Percentiles rank a stretch among this genome's conserved stretches.
Conservation (phyloP, 495 filamentous ascomycete genomes). For the Aspergillus heteromorphus region DNA sequence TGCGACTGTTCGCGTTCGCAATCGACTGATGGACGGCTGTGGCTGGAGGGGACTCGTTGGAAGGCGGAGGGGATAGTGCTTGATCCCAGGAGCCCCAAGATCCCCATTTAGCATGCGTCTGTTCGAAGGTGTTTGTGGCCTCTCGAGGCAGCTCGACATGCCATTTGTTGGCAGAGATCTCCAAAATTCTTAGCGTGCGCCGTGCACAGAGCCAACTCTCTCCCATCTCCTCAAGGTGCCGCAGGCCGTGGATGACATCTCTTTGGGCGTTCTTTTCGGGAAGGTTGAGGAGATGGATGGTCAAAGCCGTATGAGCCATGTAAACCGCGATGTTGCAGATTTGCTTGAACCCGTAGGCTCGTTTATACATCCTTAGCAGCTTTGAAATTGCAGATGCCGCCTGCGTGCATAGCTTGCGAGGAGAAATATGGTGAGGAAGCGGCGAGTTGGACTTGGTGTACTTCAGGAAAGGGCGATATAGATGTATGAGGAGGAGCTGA, state of each 20-base stretch:
- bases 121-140: conserved; percentile 64
- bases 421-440: conserved; percentile 81
- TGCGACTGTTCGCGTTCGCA: conserved; percentile 14
- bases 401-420: conserved; percentile 82
- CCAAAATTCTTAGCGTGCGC: conserved; percentile 77
- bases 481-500: conserved; percentile 91
- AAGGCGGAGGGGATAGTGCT: conserved; percentile 30
- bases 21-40: conserved; percentile 9
- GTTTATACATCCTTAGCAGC: conserved; percentile 86
- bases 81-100: conserved; percentile 43
- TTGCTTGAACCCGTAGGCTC: conserved; percentile 81
- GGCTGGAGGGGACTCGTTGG: conserved; percentile 24
- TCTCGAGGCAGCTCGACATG: conserved; percentile 81
- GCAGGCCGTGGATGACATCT: conserved; percentile 86
- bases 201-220: conserved; percentile 91
- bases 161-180: conserved; percentile 83
- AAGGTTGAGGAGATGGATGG: conserved; percentile 88
- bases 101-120: conserved; percentile 54
- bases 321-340: conserved; percentile 96
- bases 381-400: conserved; percentile 87
- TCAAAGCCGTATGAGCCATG: conserved; percentile 88
- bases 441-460: conserved; percentile 77
- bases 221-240: conserved; percentile 90
- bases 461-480: conserved; percentile 94
- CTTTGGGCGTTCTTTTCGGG: conserved; percentile 82